Evolutionary conservation across 352 stramenopile species (phyloP), one percentile per base, ranked within the genome.

Genomic region (Globisporangium orthogonon): DNA sequence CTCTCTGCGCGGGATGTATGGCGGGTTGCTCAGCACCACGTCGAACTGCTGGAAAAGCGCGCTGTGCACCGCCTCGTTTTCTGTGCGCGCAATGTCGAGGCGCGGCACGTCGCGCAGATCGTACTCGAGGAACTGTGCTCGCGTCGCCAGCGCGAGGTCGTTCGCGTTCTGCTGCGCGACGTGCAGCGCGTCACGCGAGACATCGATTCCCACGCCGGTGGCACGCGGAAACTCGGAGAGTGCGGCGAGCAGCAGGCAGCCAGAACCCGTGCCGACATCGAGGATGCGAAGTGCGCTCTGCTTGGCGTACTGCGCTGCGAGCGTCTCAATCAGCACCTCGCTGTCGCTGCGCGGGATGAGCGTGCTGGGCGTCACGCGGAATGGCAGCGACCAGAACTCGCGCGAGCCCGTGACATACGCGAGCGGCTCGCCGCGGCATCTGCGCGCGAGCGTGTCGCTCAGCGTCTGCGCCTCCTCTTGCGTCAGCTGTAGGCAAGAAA

Each of bases 271-370:
- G 7, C 84, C 81, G 47, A 90, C 62, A 46, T 94, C 84, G 43
- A 94, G 51, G 47, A 94, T 78, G 11, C 52, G 50, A 46, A 94
- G 54, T 33, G 56, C 39, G 2, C 64, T 59, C 7, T 73, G 39
- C 13, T 62, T 64, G 15, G 70, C 52, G 48, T 86, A 89, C 63
- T 78, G 57, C 2, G 62, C 52, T 58, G 70, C 48, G 6, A 91
- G 63, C 39, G 77, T 80, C 30, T 94, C 81, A 57, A 94, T 79
- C 6, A 94, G 74, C 23, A 88, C 69, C 68, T 94, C 83, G 50
- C 79, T 91, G 54, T 94, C 83, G 39, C 70, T 85, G n/a, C 83
- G 79, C 37, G 83, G 83, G 54, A 94, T 91, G 37, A 94, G 73
- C 30, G 81, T 91, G 18, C 83, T 71, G 1, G 46, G 63, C 0